Evolutionary conservation across 768 basidiomycete species (phyloP).

Genomic region (Auricularia sp.): DNA sequence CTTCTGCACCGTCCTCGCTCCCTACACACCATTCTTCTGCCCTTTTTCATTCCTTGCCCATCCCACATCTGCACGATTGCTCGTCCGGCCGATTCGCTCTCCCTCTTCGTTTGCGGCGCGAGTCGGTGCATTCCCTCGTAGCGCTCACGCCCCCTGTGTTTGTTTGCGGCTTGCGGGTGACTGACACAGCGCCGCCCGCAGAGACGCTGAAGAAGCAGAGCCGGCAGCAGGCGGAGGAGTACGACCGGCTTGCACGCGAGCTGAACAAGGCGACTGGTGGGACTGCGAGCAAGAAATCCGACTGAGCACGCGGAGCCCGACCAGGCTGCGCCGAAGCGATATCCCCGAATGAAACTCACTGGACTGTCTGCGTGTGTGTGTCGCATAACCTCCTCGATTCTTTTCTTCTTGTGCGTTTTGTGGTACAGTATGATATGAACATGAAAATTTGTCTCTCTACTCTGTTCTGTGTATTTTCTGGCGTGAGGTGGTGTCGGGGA

Average conservation of each 20-base stretch:
- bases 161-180: neutral
- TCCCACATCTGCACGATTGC: neutral
- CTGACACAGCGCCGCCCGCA: constrained; percentile 17
- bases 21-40: neutral
- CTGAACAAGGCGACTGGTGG: constrained; percentile 61
- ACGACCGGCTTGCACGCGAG: constrained; percentile 70
- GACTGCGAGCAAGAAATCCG: constrained; percentile 52
- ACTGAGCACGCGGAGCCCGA: constrained; percentile 25
- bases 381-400: too few species aligned
- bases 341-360: too few species aligned
- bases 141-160: neutral
- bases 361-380: too few species aligned
- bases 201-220: constrained; percentile 80
- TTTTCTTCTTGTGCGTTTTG: too few species aligned
- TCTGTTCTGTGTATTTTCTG: too few species aligned
- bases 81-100: neutral
- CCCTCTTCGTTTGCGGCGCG: neutral
- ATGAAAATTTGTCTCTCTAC: too few species aligned
- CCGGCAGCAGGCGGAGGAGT: constrained; percentile 64
- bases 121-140: neutral
- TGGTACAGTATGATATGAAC: too few species aligned
- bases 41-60: neutral
- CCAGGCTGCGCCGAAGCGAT: too few species aligned
- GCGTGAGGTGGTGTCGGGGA: too few species aligned
- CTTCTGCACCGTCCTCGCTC: neutral